Conservation (phyloP, 768 basidiomycete genomes). For the Phylloporus rhodoxanthus region DNA sequence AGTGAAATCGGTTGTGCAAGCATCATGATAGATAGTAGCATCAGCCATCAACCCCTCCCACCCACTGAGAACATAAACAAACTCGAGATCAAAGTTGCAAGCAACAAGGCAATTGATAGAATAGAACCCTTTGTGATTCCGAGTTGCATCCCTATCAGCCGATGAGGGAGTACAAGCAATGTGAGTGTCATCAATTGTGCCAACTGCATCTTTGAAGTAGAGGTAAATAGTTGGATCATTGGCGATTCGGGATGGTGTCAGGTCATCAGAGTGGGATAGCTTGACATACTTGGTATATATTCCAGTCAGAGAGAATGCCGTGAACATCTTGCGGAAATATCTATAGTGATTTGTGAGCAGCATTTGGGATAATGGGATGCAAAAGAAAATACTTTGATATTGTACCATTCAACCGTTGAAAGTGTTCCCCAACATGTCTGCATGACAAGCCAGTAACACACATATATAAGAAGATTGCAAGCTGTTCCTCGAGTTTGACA, state of each 20-base stretch:
- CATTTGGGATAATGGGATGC: too few species aligned
- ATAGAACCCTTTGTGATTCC: background rate
- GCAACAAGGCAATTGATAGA: background rate
- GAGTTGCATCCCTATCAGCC: background rate
- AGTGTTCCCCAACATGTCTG: background rate
- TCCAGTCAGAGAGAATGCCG: background rate
- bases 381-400: background rate
- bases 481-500: background rate
- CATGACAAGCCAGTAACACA: background rate
- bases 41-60: conserved; percentile 17
- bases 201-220: background rate
- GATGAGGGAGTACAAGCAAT: background rate
- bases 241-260: background rate
- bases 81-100: background rate
- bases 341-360: too few species aligned
- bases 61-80: conserved; percentile 13
- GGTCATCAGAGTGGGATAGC: background rate
- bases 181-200: background rate
- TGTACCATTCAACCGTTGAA: background rate
- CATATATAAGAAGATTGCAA: background rate
- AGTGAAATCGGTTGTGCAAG: background rate
- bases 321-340: background rate
- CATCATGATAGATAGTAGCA: background rate
- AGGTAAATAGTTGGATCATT: background rate
- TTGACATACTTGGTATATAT: background rate